A percentile compares a stretch with the other conserved stretches of the same genome.
Conservation (phyloP, 768 basidiomycete genomes). For the Xerocomellus amylosporus region DNA sequence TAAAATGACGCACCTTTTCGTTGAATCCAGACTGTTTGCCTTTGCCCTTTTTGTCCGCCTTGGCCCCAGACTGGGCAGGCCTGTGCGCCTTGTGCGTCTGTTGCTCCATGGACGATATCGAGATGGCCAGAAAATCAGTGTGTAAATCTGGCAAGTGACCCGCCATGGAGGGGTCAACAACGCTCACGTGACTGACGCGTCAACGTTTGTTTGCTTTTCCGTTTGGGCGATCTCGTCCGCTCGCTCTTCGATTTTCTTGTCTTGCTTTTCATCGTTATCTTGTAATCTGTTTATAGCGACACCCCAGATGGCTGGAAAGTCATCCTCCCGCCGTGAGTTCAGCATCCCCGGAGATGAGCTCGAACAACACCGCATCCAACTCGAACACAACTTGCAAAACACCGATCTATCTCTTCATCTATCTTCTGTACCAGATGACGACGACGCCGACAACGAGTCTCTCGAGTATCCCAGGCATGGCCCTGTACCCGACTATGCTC, state of each 20-base stretch:
- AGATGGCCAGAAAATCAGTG: not conserved
- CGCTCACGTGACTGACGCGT: constrained; percentile 33
- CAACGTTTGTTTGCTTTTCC: constrained; percentile 21
- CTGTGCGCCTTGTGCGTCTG: constrained; percentile 82
- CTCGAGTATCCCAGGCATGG: constrained; percentile 74
- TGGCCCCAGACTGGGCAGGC: constrained; percentile 65
- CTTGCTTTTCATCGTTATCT: constrained; percentile 18
- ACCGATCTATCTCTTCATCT: constrained; percentile 71
- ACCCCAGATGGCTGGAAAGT: constrained; percentile 25
- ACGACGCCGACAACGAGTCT: constrained; percentile 43
- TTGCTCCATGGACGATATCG: constrained; percentile 53
- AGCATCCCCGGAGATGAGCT: constrained; percentile 71
- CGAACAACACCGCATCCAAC: constrained; percentile 71
- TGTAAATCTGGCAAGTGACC: constrained; percentile 20
- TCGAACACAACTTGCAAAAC: constrained; percentile 74
- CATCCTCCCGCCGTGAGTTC: constrained; percentile 37
- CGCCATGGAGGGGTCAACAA: constrained; percentile 5
- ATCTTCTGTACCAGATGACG: constrained; percentile 48
- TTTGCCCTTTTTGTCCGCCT: constrained; percentile 77
- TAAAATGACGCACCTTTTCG: constrained; percentile 63
- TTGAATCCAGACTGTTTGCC: constrained; percentile 76
- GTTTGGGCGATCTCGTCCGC: not conserved
- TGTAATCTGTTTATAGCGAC: constrained; percentile 15
- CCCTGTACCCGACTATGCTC: constrained; percentile 53
- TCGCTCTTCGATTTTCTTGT: constrained; percentile 4